Evolutionary conservation across 2,329 filamentous ascomycete species (phyloP), one percentile per base, ranked within the genome.

Genomic region (Cladophialophora bantiana): DNA sequence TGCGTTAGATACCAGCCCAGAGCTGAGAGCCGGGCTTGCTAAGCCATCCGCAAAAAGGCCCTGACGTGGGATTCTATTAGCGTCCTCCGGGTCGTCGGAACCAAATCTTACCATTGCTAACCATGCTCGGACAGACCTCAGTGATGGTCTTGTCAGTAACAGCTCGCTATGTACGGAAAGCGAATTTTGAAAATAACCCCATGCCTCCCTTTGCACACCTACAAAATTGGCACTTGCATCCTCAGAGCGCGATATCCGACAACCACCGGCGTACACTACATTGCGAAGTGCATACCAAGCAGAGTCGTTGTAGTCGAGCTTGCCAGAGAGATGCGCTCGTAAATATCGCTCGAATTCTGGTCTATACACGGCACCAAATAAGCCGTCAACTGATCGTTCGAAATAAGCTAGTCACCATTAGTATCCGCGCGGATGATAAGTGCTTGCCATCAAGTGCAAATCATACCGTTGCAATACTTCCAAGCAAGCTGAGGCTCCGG

Each of bases 181-280:
- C 20, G 60, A 34, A 36, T 57, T 63, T 15, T 35, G 48, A 26
- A 63, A 63, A 57, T 56, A 63, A 52, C 60, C 12, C 60, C 60
- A 63, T 2, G 60, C n/a, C 36, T 63, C 60, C 32, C 31, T 45
- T 15, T 63, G 60, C 18, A 63, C 42, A 13, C 20, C 26, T 7
- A 10, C 34, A 48, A 40, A 31, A 26, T 52, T 63, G 7, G 50
- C 53, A 20, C 20, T 10, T 32, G 55, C 36, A 45, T 57, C 26
- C 12, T 53, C 31, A 45, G 50, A 63, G 35, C 32, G 48, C 48
- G 57, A 55, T 4, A 63, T 52, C 6, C 60, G 60, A 48, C 60
- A 63, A 0, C 60, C 60, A 20, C 32, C 18, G 9, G 60, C 60
- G 18, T 63, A 63, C 6, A 63, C 60, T 5, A 26, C 36, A 13